phyloP scores from a whole-genome alignment of 106 monocot species.

The Apostasia shenzhenica region DNA sequence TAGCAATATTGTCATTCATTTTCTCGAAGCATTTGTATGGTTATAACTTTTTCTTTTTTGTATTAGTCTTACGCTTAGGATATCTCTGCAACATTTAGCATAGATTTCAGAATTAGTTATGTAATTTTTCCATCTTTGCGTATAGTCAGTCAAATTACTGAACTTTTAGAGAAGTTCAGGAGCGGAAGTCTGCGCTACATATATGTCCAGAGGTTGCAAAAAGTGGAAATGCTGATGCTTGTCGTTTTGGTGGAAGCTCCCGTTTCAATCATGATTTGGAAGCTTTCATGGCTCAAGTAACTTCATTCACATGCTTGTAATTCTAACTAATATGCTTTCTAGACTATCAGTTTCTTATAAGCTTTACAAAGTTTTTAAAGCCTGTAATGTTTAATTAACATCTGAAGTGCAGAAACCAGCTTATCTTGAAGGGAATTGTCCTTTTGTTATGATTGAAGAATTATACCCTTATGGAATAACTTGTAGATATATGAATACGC shows the following conservation, averaged over 20 bases:
- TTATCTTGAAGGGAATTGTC: slow-evolving; percentile 76
- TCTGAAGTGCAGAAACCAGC: slow-evolving; percentile 67
- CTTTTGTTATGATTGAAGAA: slow-evolving; percentile 37
- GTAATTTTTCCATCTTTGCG: too few relatives aligned
- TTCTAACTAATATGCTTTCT: too few relatives aligned
- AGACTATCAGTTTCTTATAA: too few relatives aligned
- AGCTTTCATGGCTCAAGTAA: slow-evolving; percentile 67
- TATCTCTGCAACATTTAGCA: too few relatives aligned
- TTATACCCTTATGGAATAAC: slow-evolving; percentile 80
- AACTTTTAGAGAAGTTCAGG: slow-evolving; percentile 21
- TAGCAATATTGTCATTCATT: too few relatives aligned
- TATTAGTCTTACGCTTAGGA: too few relatives aligned
- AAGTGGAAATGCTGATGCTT: slow-evolving; percentile 43
- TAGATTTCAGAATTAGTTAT: too few relatives aligned
- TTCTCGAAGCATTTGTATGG: too few relatives aligned
- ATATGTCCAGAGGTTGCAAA: slow-evolving; percentile 79
- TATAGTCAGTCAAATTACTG: too few relatives aligned
- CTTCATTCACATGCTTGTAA: background rate
- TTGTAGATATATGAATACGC: slow-evolving; percentile 64
- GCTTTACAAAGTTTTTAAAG: background rate
- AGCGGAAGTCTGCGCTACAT: slow-evolving; percentile 52
- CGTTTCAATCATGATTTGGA: slow-evolving; percentile 87
- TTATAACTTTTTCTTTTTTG: too few relatives aligned
- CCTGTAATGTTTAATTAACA: background rate
- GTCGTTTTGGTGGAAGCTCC: slow-evolving; percentile 45